Evolutionary conservation across 2,329 filamentous ascomycete species (phyloP).

Genomic region (Ophiostoma sp.): DNA sequence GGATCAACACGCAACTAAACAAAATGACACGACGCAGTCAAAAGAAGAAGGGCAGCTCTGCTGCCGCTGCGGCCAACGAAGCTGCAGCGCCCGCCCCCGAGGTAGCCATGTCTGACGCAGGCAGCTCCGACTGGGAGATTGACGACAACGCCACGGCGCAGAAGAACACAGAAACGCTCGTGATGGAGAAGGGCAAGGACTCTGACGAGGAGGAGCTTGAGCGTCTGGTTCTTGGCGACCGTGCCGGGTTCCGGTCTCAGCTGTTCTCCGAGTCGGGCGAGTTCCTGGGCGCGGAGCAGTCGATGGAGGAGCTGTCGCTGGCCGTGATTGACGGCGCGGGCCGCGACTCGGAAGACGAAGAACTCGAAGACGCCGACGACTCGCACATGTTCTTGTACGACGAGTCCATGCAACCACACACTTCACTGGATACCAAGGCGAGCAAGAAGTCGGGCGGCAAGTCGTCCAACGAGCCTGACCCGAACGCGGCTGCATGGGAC

Average conservation of each 20-base stretch:
- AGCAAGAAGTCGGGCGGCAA: slow-evolving; percentile 30
- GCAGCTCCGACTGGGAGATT: slow-evolving; percentile 31
- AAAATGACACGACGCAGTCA: slow-evolving; percentile 13
- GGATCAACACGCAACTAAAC: not conserved
- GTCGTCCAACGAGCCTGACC: slow-evolving; percentile 36
- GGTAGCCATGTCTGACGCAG: slow-evolving; percentile 25
- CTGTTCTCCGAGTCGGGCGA: slow-evolving; percentile 52
- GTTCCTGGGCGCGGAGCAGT: slow-evolving; percentile 32
- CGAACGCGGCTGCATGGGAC: slow-evolving; percentile 66
- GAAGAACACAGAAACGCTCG: slow-evolving; percentile 24
- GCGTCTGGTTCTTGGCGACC: slow-evolving; percentile 80
- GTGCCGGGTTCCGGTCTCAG: slow-evolving; percentile 70
- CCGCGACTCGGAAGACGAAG: slow-evolving; percentile 24
- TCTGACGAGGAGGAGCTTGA: slow-evolving; percentile 81
- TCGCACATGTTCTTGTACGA: slow-evolving; percentile 83
- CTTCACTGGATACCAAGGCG: slow-evolving; percentile 20
- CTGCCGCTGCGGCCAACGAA: not conserved
- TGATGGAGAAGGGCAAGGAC: slow-evolving; percentile 59
- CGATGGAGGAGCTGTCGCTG: slow-evolving; percentile 31
- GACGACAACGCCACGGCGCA: slow-evolving; percentile 26
- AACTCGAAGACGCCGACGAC: slow-evolving; percentile 56
- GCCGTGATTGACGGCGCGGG: slow-evolving; percentile 27
- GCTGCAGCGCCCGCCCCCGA: slow-evolving; percentile 12
- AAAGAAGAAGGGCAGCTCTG: not conserved
- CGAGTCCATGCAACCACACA: slow-evolving; percentile 30